phyloP scores from a whole-genome alignment of 768 basidiomycete genomes.

The Mrakia blollopis region DNA sequence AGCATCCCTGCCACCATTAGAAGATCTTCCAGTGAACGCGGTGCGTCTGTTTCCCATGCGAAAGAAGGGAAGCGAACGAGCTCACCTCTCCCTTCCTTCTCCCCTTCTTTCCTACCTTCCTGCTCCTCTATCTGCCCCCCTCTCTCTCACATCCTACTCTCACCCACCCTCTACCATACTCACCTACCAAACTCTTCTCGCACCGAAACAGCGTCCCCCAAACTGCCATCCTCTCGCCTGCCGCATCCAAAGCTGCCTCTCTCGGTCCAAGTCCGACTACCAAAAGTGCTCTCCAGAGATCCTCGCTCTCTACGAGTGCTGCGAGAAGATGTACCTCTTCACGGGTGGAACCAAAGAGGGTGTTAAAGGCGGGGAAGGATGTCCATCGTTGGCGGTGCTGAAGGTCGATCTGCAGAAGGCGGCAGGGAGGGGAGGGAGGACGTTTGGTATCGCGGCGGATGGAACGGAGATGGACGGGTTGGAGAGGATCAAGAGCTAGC shows the following conservation, averaged over 20 bases:
- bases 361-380: constrained; percentile 13
- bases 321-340: constrained; percentile 9
- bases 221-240: constrained; percentile 23
- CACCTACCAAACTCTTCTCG: too few species aligned
- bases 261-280: constrained; percentile 17
- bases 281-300: constrained; percentile 16
- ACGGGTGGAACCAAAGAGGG: constrained; percentile 1
- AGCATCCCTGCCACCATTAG: background rate
- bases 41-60: background rate
- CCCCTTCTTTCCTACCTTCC: background rate
- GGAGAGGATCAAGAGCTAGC: background rate
- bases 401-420: constrained; percentile 6
- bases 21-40: background rate
- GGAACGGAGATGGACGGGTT: constrained; percentile 4
- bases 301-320: constrained; percentile 19
- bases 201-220: background rate
- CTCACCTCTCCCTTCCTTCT: background rate
- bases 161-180: background rate
- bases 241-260: constrained; percentile 20
- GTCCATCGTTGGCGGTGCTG: constrained; percentile 18
- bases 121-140: background rate
- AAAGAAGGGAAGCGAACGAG: too few species aligned
- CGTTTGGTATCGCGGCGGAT: background rate
- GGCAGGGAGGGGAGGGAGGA: background rate
- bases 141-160: background rate